Base-by-base conservation (phyloP, 2,329 filamentous ascomycete genomes). In the Pochonia chlamydosporia region DNA sequence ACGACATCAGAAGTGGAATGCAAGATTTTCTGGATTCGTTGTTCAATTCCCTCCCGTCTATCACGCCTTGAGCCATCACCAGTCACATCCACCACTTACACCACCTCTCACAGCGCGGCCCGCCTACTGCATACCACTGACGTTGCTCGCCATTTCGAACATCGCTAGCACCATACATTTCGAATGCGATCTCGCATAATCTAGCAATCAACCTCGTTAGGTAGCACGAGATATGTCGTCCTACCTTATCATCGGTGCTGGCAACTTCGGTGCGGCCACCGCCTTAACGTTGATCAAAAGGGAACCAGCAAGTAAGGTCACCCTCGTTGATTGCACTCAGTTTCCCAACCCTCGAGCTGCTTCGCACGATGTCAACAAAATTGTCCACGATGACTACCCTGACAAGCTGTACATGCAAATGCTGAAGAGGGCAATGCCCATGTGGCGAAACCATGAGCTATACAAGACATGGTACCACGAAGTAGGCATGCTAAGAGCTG, bases 391-490 rank as follows among this genome's bases (percentile, higher is more conserved):
- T 51, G 68, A 71, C 53, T 71, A 71, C 49, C 63, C 64, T 9
- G 66, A 70, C 55, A 50, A 49, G 28, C 59, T 67, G 30, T 70
- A 70, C 54, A 70, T 69, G 61, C 59, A 58, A 40, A 64, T 70
- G 62, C 60, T 69, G 43, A 59, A 58, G 39, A 63, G 63, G 50
- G 68, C 67, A 50, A 70, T 71, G 68, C 59, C 62, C 18, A 53
- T 58, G 43, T 71, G 68, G 68, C 58, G 65, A 30, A 43, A 54
- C 16, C 69, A 76, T 41, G 69, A 72, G 1, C 66, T 81, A n/a
- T 79, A 78, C 63, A 70, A 68, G 41, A 46, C 57, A 4, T 74
- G 67, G 51, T 84, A 81, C 57, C 76, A 82, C 56, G 71, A 76
- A 53, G 77, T 77, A 0, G 79, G 81, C 9, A 79, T 80, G 77